Conservation (phyloP, 345 rosid genomes). For the Melastoma malabathricum region DNA sequence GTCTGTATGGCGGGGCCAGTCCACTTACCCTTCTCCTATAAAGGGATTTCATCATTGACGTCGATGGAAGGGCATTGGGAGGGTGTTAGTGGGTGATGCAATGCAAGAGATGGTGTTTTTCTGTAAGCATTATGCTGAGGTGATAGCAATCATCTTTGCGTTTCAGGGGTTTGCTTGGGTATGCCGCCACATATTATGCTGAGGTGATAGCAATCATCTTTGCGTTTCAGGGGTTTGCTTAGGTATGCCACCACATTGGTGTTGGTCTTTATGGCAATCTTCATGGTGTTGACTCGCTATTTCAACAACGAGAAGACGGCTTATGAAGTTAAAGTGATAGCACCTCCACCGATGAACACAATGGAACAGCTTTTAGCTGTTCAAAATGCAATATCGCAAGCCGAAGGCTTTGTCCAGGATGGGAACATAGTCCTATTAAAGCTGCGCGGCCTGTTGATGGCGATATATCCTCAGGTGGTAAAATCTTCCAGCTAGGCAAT, state of each 20-base stretch:
- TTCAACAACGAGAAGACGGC: constrained; percentile 25
- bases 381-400: constrained; percentile 64
- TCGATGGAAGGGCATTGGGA: no score
- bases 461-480: constrained; percentile 59
- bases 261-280: constrained; percentile 29
- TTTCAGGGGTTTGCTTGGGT: constrained; percentile 63
- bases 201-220: neutral
- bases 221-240: constrained; percentile 51
- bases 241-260: constrained; percentile 37
- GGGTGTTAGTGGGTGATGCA: neutral
- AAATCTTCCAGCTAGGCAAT: neutral
- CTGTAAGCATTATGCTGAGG: neutral
- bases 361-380: constrained; percentile 90
- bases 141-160: neutral
- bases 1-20: no score
- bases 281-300: constrained; percentile 40
- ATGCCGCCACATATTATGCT: constrained; percentile 24
- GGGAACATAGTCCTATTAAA: constrained; percentile 73
- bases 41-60: no score
- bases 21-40: no score
- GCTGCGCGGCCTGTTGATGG: constrained; percentile 53
- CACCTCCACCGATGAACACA: constrained; percentile 75
- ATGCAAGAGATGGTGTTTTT: neutral
- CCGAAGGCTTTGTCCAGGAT: constrained; percentile 57
- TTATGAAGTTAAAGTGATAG: constrained; percentile 45